Base-by-base conservation (phyloP, 2,329 filamentous ascomycete genomes). In the Fusarium dimerum region DNA sequence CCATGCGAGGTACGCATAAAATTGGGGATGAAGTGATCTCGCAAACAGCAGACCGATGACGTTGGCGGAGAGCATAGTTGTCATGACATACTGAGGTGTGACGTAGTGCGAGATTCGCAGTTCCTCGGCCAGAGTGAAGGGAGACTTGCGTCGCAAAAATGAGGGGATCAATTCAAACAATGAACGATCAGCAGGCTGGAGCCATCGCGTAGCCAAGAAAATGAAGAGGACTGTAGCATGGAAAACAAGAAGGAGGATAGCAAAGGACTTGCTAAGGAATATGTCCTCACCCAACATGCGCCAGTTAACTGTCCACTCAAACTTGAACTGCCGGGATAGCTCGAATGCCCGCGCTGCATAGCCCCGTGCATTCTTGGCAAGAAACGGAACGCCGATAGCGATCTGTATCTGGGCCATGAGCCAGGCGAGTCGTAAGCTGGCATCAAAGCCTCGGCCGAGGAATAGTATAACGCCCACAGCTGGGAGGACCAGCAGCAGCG, bases 251-350 rank as follows among this genome's bases (percentile, higher is more conserved):
- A 97, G 78, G 13, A 74, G 71, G 16, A 87, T 62, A 26, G 91
- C 84, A 68, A 96, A 95, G 2, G 75, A 69, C 54, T 76, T 82
- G 61, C 79, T 81, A 43, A 95, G 80, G 65, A 99, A 99, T 0
- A 76, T 72, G 7, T 89, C 83, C 72, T 97, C 92, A 15, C 89
- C 87, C n/a, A 97, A 74, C 69, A 97, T 97, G 48, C 92, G 86
- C 94, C 94, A 99, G 72, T 99, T 99, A 61, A 99, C 94, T 0
- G 94, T 99, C 94, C 94, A 99, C 73, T 93, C 92, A 78, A 93
- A 97, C 64, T 96, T 80, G 74, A 99, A 99, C 63, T 90, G 85
- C 49, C 94, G 82, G 43, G 89, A 92, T 52, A 99, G 81, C 74
- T 99, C 92, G 68, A 99, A 99, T 0, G 94, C 92, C 57, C 89